Evolutionary conservation across 2,329 filamentous ascomycete genomes (phyloP).

Genomic region (Talaromyces sp.): DNA sequence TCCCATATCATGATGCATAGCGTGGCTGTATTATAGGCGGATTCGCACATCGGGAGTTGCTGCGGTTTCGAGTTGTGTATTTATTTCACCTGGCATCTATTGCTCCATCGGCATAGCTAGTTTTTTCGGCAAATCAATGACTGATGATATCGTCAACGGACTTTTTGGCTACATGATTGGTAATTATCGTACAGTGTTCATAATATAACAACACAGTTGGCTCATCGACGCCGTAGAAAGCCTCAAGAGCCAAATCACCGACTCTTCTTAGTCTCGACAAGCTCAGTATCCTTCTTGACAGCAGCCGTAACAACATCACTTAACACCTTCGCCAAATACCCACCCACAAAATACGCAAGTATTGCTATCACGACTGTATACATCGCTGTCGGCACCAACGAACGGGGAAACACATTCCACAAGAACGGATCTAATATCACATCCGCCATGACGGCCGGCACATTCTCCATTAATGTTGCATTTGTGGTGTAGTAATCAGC

Average conservation of each 20-base stretch:
- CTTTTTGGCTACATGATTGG: not conserved
- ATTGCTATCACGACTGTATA: slow-evolving; percentile 64
- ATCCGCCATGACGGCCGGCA: slow-evolving; percentile 73
- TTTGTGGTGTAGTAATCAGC: slow-evolving; percentile 84
- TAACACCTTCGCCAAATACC: slow-evolving; percentile 28
- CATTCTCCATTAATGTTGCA: slow-evolving; percentile 66
- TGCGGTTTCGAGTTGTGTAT: not conserved
- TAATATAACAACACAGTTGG: not conserved
- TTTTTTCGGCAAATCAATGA: not conserved
- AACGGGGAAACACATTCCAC: slow-evolving; percentile 72
- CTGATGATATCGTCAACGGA: not conserved
- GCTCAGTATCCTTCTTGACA: not conserved
- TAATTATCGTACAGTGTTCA: not conserved
- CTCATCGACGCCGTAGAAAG: not conserved
- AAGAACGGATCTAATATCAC: slow-evolving; percentile 82
- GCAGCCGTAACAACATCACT: slow-evolving; percentile 22
- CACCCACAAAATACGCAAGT: slow-evolving; percentile 47
- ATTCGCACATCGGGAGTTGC: slow-evolving; percentile 1
- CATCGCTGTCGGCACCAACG: slow-evolving; percentile 65
- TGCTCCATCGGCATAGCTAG: not conserved
- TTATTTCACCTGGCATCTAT: not conserved
- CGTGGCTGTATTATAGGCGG: slow-evolving; percentile 16
- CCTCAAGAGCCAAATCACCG: not conserved
- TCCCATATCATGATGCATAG: slow-evolving; percentile 15
- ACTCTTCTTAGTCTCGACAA: not conserved